phyloP scores from a whole-genome alignment of 805 yeast genomes.

The Wickerhamiella spandovensis region DNA sequence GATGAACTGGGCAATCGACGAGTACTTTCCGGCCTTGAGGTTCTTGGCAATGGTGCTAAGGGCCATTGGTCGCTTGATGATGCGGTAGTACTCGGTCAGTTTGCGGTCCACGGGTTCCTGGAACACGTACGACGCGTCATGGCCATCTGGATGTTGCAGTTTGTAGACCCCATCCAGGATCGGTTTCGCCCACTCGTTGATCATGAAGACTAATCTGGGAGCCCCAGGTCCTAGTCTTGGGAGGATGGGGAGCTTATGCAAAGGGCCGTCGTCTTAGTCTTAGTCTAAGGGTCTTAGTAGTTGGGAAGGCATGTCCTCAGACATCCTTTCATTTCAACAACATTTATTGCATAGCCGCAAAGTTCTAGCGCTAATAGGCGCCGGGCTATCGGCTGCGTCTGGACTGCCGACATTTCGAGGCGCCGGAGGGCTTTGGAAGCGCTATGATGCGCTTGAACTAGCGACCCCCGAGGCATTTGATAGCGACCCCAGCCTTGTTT shows the following conservation, averaged over 20 bases:
- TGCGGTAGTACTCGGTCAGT: constrained; percentile 66
- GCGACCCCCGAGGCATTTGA: constrained; percentile 89
- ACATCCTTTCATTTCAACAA: constrained; percentile 24
- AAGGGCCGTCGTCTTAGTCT: too few species aligned
- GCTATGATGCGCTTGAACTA: constrained; percentile 63
- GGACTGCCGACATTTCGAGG: constrained; percentile 69
- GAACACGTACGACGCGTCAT: constrained; percentile 41
- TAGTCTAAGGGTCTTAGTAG: too few species aligned
- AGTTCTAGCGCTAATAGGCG: constrained; percentile 48
- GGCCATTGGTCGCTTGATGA: constrained; percentile 71
- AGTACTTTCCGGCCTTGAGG: constrained; percentile 41
- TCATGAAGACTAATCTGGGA: neutral
- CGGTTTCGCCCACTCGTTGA: constrained; percentile 9
- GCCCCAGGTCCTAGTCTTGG: neutral
- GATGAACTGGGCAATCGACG: constrained; percentile 52
- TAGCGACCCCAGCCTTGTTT: constrained; percentile 70
- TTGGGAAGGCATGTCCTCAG: constrained; percentile 6
- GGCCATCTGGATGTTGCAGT: constrained; percentile 26
- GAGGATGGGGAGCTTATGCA: too few species aligned
- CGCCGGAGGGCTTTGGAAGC: constrained; percentile 62
- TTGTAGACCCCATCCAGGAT: constrained; percentile 24
- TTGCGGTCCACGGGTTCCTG: constrained; percentile 61
- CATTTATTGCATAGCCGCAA: constrained; percentile 22
- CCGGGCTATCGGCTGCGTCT: constrained; percentile 67
- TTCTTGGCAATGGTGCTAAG: constrained; percentile 51